Conservation (phyloP, 2,329 filamentous ascomycete genomes). For the Plectosphaerella sp. region DNA sequence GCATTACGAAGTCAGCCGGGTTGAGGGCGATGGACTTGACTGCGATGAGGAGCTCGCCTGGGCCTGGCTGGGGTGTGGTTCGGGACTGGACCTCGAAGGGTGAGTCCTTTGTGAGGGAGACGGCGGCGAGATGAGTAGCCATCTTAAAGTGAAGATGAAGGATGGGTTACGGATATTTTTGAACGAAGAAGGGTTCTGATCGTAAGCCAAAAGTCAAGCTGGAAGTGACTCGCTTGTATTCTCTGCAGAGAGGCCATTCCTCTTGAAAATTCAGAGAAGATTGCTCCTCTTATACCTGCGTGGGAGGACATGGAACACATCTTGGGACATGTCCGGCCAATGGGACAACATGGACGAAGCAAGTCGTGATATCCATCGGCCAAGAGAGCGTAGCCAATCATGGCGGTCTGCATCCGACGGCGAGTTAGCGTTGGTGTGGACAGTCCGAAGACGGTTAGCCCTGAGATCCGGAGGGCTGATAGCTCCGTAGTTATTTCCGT, state of each 20-base stretch:
- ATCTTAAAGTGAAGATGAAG: constrained; percentile 12
- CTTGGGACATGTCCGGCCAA: too few relatives aligned
- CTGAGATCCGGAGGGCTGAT: background rate
- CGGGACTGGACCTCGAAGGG: constrained; percentile 31
- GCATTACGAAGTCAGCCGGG: constrained; percentile 37
- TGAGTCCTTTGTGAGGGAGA: constrained; percentile 26
- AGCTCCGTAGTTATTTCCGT: too few relatives aligned
- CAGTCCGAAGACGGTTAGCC: constrained; percentile 4
- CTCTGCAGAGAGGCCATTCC: background rate
- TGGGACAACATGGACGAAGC: too few relatives aligned
- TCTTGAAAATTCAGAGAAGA: background rate
- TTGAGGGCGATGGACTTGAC: constrained; percentile 45
- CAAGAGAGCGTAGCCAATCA: constrained; percentile 20
- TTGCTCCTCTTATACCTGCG: background rate
- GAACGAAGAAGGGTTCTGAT: background rate
- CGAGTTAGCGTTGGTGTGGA: constrained; percentile 16
- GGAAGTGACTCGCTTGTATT: background rate
- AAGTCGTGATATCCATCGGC: background rate
- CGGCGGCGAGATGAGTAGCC: constrained; percentile 35
- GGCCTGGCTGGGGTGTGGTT: constrained; percentile 37
- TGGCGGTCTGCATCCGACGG: constrained; percentile 14
- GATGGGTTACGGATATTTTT: background rate
- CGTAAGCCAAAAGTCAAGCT: background rate
- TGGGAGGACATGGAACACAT: background rate
- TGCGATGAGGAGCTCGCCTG: constrained; percentile 39